Evolutionary conservation across 306 rosid species (phyloP).

Genomic region (Inga leiocalycina): DNA sequence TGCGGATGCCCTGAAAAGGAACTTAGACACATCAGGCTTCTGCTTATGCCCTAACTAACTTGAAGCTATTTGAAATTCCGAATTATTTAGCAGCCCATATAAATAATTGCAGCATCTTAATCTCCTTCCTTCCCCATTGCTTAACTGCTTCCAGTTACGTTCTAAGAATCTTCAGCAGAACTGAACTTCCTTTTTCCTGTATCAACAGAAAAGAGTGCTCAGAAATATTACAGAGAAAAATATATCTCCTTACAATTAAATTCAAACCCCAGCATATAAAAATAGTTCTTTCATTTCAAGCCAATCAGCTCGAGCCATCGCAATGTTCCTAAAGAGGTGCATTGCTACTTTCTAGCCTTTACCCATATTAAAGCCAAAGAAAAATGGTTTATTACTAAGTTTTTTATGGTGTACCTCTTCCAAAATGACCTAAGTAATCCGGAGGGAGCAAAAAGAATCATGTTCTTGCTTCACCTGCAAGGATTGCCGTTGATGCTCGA

Average conservation of each 20-base stretch:
- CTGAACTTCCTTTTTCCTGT: slow-evolving; percentile 25
- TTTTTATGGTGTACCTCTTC: slow-evolving; percentile 37
- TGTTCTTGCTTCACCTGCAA: slow-evolving; percentile 65
- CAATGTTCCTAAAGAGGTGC: too few species aligned
- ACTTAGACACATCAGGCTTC: slow-evolving; percentile 27
- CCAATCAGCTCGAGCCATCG: not conserved
- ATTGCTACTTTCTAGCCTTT: too few species aligned
- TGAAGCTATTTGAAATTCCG: slow-evolving; percentile 13
- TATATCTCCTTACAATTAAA: not conserved
- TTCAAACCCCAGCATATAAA: not conserved
- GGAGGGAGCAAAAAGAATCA: slow-evolving; percentile 60
- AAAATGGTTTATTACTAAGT: not conserved
- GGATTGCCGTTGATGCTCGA: slow-evolving; percentile 65
- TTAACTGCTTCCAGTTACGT: not conserved
- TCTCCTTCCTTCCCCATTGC: slow-evolving; percentile 11
- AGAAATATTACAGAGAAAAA: not conserved
- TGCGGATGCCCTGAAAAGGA: not conserved
- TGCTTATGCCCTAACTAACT: slow-evolving; percentile 14
- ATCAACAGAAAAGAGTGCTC: not conserved
- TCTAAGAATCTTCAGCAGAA: not conserved
- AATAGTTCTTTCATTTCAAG: not conserved
- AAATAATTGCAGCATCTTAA: not conserved
- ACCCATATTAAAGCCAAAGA: not conserved
- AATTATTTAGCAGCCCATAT: slow-evolving; percentile 14
- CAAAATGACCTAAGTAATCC: slow-evolving; percentile 48